Conservation (phyloP, 306 rosid genomes). For the Notholithocarpus densiflorus region DNA sequence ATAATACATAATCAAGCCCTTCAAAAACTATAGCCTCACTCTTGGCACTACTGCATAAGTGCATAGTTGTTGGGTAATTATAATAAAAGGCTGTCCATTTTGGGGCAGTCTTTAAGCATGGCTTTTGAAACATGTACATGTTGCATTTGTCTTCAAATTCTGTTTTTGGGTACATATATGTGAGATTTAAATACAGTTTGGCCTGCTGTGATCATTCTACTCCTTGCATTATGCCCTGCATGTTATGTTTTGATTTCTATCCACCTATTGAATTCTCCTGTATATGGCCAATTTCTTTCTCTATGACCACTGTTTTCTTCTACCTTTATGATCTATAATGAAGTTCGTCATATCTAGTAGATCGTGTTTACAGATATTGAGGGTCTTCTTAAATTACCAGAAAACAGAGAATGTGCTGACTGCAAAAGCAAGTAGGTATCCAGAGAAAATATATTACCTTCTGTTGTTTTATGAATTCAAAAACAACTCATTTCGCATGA, state of each 20-base stretch:
- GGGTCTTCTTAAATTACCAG: conserved; percentile 91
- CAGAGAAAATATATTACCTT: not conserved
- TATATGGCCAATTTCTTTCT: not conserved
- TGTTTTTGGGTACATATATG: not conserved
- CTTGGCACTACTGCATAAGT: too few species aligned
- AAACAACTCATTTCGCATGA: not conserved
- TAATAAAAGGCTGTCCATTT: not conserved
- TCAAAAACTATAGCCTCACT: too few species aligned
- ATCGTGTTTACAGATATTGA: conserved; percentile 55
- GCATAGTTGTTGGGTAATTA: too few species aligned
- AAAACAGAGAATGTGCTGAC: conserved; percentile 95
- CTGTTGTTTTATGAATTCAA: not conserved
- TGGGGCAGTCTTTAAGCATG: not conserved
- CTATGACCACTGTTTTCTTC: not conserved
- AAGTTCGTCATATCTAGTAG: not conserved
- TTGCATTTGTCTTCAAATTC: not conserved
- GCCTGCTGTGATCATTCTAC: not conserved
- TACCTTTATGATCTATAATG: not conserved
- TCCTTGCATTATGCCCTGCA: not conserved
- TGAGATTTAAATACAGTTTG: not conserved
- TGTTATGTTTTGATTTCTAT: not conserved
- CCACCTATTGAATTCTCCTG: not conserved
- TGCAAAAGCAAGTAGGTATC: conserved; percentile 90
- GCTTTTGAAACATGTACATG: not conserved
- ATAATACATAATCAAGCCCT: too few species aligned